A percentile compares a stretch with the other conserved stretches of the same genome.
Evolutionary conservation across 1,139 yeast genomes (phyloP).

Genomic region (Geotrichum histeridarum): DNA sequence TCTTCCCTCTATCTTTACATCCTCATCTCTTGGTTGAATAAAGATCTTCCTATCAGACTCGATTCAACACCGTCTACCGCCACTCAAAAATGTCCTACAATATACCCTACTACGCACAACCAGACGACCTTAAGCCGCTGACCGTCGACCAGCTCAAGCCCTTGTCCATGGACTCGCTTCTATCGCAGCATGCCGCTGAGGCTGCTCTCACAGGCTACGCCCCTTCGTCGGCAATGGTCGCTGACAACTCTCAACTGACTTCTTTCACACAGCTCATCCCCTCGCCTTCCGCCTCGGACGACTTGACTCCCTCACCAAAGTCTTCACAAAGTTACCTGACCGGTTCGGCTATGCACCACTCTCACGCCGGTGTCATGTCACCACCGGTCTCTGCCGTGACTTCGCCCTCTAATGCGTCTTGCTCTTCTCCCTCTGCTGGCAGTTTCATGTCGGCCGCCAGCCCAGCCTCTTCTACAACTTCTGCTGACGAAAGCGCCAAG

Average conservation of each 20-base stretch:
- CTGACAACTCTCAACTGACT: neutral
- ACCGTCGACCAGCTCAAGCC: neutral
- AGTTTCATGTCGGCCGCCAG: slow-evolving; percentile 21
- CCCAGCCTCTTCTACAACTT: slow-evolving; percentile 23
- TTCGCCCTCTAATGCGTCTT: slow-evolving; percentile 7
- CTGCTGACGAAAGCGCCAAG: slow-evolving; percentile 16
- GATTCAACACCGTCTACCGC: neutral
- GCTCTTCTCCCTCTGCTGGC: slow-evolving; percentile 17
- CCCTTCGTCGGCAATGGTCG: neutral
- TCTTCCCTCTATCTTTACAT: neutral
- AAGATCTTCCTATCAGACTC: neutral
- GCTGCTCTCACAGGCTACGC: neutral
- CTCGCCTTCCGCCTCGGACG: slow-evolving; percentile 8
- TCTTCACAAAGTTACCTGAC: neutral
- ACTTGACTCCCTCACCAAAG: slow-evolving; percentile 7
- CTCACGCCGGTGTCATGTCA: neutral
- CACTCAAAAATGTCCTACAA: neutral
- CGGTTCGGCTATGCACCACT: neutral
- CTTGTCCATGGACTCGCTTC: slow-evolving; percentile 1
- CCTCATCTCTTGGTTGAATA: neutral
- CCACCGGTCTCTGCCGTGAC: slow-evolving; percentile 16
- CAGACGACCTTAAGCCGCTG: neutral
- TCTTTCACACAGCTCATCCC: slow-evolving; percentile 8
- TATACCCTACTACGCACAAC: neutral
- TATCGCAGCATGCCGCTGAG: slow-evolving; percentile 5